Evolutionary conservation across 345 rosid species (phyloP).

Genomic region (Ricinus communis): DNA sequence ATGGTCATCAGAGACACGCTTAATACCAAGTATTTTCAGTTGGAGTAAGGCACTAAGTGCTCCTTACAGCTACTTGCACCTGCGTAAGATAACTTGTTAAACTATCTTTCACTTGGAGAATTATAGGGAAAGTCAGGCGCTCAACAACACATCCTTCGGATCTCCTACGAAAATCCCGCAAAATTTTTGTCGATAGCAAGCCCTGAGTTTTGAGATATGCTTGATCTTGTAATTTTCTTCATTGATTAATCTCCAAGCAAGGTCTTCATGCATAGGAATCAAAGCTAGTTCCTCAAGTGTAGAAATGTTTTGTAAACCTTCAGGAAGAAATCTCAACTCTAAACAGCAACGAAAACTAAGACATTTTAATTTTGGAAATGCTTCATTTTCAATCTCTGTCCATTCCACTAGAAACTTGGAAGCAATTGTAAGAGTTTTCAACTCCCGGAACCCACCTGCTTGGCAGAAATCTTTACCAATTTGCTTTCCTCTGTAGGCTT

Average conservation of each 20-base stretch:
- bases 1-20: constrained; percentile 7
- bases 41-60: background rate
- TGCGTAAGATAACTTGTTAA: no score
- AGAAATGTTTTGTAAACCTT: constrained; percentile 9
- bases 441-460: constrained; percentile 13
- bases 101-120: no score
- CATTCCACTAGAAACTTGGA: constrained; percentile 6
- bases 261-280: background rate
- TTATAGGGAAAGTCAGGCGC: background rate
- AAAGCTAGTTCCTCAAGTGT: constrained; percentile 2
- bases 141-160: background rate
- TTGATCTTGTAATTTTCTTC: constrained; percentile 17
- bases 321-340: constrained; percentile 10
- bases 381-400: constrained; percentile 7
- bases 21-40: background rate
- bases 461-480: constrained; percentile 22
- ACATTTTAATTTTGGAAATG: constrained; percentile 3
- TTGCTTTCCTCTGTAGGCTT: constrained; percentile 12
- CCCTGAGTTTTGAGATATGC: background rate
- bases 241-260: background rate
- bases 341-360: background rate
- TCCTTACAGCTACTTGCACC: no score
- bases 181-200: background rate
- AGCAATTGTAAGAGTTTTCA: constrained; percentile 11
- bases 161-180: background rate